phyloP scores from a whole-genome alignment of 441 rosid species.

The Syzygium syzygioides region DNA sequence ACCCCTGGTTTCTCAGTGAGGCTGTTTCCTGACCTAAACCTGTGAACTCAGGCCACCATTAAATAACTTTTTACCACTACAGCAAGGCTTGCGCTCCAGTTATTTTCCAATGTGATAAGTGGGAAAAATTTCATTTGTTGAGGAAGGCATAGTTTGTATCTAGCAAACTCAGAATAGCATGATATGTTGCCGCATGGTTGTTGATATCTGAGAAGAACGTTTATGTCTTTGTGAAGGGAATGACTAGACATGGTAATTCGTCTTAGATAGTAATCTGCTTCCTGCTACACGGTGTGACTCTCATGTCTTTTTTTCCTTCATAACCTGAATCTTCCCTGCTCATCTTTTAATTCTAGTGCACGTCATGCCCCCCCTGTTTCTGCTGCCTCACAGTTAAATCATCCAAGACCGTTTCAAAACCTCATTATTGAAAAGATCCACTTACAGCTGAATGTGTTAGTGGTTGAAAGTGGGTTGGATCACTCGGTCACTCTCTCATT shows the following conservation, averaged over 20 bases:
- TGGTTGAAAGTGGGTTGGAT: constrained; percentile 19
- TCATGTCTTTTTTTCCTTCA: neutral
- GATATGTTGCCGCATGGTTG: neutral
- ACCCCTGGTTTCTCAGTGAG: neutral
- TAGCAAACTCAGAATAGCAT: neutral
- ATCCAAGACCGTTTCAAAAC: constrained; percentile 7
- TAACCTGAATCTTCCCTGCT: neutral
- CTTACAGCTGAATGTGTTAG: constrained; percentile 20
- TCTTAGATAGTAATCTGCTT: neutral
- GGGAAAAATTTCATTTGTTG: neutral
- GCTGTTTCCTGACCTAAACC: neutral
- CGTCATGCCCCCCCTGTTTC: neutral
- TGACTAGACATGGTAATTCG: neutral
- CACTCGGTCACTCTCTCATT: constrained; percentile 15
- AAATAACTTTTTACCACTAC: neutral
- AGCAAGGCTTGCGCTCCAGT: neutral
- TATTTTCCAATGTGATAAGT: neutral
- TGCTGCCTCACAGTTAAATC: constrained; percentile 11
- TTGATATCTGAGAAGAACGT: neutral
- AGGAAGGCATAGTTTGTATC: neutral
- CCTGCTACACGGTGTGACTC: neutral
- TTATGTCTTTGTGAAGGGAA: neutral
- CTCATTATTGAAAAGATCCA: constrained; percentile 22
- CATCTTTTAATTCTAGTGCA: neutral
- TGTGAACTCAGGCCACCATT: neutral